A percentile compares a stretch with the other conserved stretches of the same genome.
Evolutionary conservation across 208 protist genomes (phyloP).

Genomic region (Wallacemonas collosoma): DNA sequence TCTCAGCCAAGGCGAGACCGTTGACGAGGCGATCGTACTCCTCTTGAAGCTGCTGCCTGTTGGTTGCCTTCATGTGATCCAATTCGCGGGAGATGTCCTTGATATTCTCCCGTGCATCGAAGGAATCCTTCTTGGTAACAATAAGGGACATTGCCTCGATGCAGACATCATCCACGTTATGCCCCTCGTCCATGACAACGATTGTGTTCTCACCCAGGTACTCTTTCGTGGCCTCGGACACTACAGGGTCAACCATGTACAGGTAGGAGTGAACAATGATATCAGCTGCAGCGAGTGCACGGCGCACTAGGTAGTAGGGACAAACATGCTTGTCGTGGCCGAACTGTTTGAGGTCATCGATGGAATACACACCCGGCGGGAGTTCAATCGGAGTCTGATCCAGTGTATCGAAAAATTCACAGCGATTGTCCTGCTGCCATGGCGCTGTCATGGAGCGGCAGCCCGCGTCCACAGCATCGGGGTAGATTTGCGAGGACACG

Average conservation of each 20-base stretch:
- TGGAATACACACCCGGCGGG: conserved; percentile 95
- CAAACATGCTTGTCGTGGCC: conserved; percentile 92
- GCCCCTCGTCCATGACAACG: conserved; percentile 99
- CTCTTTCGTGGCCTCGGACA: conserved; percentile 93
- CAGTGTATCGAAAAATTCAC: conserved; percentile 82
- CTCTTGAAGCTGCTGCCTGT: conserved; percentile 89
- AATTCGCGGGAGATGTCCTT: conserved; percentile 76
- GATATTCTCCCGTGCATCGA: conserved; percentile 82
- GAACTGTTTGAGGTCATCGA: conserved; percentile 95
- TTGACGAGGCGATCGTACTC: conserved; percentile 95
- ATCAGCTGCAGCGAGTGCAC: conserved; percentile 91
- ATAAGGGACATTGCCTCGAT: conserved; percentile 98
- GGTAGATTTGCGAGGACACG: conserved; percentile 62
- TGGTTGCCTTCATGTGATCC: conserved; percentile 78
- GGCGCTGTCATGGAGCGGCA: conserved; percentile 95
- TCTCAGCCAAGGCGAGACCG: conserved; percentile 86
- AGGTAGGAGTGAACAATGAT: conserved; percentile 99
- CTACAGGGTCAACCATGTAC: conserved; percentile 99
- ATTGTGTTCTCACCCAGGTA: conserved; percentile 95
- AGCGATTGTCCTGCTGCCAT: conserved; percentile 83
- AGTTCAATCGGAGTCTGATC: conserved; percentile 66
- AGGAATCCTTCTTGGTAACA: conserved; percentile 91
- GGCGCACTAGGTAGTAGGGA: conserved; percentile 95
- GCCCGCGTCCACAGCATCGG: conserved; percentile 92
- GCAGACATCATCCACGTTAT: conserved; percentile 99